A percentile compares a stretch with the other conserved stretches of the same genome.
Evolutionary conservation across 2,329 filamentous ascomycete species (phyloP).

Genomic region (Pseudophaeomoniella oleicola): DNA sequence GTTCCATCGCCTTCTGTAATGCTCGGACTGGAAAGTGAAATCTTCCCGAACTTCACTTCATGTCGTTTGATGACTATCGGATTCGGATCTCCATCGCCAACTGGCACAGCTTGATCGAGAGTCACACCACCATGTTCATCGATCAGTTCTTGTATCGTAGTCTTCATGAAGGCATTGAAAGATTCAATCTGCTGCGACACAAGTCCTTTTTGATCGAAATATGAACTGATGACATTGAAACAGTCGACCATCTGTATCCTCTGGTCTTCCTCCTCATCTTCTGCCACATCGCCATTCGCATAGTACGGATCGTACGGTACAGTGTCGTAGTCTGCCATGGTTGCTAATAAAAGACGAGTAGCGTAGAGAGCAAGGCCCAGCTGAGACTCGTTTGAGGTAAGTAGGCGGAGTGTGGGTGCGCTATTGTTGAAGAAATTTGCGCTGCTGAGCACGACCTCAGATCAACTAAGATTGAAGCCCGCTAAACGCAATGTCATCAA

Average conservation of each 20-base stretch:
- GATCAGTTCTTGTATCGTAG: conserved; percentile 87
- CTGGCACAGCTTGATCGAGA: conserved; percentile 83
- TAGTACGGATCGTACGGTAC: conserved; percentile 34
- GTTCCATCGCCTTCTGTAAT: conserved; percentile 88
- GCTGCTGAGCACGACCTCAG: too few relatives aligned
- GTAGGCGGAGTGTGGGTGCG: too few relatives aligned
- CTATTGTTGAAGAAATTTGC: too few relatives aligned
- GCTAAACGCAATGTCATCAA: not conserved
- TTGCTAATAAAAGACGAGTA: conserved; percentile 6
- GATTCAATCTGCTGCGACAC: conserved; percentile 97
- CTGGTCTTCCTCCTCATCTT: conserved; percentile 46
- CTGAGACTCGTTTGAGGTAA: conserved; percentile 2
- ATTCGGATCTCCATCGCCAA: conserved; percentile 54
- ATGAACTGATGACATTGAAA: conserved; percentile 94
- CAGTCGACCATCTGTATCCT: conserved; percentile 91
- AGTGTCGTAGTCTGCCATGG: conserved; percentile 43
- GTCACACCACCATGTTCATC: conserved; percentile 82
- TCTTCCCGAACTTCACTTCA: conserved; percentile 84
- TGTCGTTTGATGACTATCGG: conserved; percentile 80
- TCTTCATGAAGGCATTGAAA: conserved; percentile 91
- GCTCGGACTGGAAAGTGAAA: conserved; percentile 77
- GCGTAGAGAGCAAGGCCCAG: too few relatives aligned
- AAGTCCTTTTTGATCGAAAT: conserved; percentile 90
- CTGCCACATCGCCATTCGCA: conserved; percentile 55
- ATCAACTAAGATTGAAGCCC: not conserved